phyloP scores from a whole-genome alignment of 768 basidiomycete species.

The Boletus reticuloceps region DNA sequence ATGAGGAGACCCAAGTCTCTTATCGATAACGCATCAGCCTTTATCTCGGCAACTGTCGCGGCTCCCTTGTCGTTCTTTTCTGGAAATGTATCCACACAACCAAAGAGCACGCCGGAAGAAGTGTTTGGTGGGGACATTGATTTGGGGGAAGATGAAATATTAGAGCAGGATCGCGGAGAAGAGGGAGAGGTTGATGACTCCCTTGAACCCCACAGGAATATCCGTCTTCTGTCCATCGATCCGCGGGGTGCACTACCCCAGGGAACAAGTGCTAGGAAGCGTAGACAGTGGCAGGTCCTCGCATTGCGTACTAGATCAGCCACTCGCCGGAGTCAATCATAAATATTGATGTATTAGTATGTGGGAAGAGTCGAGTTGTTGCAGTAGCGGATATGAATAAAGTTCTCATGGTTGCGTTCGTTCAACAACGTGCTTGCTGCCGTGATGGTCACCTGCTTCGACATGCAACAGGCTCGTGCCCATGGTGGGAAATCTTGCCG shows the following conservation, averaged over 20 bases:
- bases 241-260: conserved; percentile 36
- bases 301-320: conserved; percentile 36
- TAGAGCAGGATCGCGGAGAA: conserved; percentile 76
- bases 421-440: neutral
- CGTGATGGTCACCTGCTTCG: neutral
- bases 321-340: conserved; percentile 19
- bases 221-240: conserved; percentile 52
- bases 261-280: conserved; percentile 37
- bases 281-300: conserved; percentile 48
- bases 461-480: neutral
- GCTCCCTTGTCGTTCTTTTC: conserved; percentile 56
- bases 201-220: conserved; percentile 49
- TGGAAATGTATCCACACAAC: conserved; percentile 29
- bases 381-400: neutral
- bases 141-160: conserved; percentile 70
- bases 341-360: neutral
- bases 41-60: conserved; percentile 59
- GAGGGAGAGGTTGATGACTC: conserved; percentile 81
- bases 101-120: conserved; percentile 58
- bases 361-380: neutral
- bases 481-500: no score
- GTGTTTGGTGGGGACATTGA: conserved; percentile 70
- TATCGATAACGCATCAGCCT: conserved; percentile 67
- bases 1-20: conserved; percentile 65
- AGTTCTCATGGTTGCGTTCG: neutral